These are phyloP conservation scores for Tetramitus jugosus DNA, from an alignment of 208 protist genomes.

Conservation along the genomic window DNA sequence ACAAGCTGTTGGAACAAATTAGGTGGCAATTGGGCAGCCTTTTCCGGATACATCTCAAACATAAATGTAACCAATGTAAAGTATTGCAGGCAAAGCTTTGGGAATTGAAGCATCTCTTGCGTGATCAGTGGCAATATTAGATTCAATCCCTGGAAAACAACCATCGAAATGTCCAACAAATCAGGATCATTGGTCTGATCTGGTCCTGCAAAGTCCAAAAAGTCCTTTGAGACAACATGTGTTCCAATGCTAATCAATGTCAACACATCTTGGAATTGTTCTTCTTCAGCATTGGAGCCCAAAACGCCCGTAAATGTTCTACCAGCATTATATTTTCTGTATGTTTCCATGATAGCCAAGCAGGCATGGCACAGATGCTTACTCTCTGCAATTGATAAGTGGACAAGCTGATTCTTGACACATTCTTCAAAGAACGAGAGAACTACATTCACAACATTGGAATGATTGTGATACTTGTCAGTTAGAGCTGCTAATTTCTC, in stretches of 20 bases:
- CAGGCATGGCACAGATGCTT: not conserved
- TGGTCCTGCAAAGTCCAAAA: not conserved
- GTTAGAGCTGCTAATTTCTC: not conserved
- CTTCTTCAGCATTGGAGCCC: not conserved
- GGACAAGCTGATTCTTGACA: not conserved
- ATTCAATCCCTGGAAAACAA: slow-evolving; percentile 13
- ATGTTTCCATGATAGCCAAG: not conserved
- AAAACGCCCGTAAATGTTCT: not conserved
- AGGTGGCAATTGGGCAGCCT: not conserved
- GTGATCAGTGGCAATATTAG: not conserved
- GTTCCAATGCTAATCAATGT: not conserved
- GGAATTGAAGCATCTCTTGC: not conserved
- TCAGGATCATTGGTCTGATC: not conserved
- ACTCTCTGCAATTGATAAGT: not conserved
- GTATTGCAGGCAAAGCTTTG: not conserved
- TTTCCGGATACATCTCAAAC: slow-evolving; percentile 19
- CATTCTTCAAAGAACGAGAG: not conserved
- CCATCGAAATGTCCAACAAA: too few species aligned
- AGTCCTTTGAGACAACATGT: not conserved
- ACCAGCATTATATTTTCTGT: not conserved
- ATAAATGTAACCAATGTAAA: not conserved
- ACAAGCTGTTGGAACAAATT: slow-evolving; percentile 7
- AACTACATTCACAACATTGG: not conserved
- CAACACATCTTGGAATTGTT: not conserved
- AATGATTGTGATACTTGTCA: not conserved